Evolutionary conservation across 2,329 filamentous ascomycete genomes (phyloP), one percentile per base, ranked within the genome.

Genomic region (Ampelomyces quisqualis): DNA sequence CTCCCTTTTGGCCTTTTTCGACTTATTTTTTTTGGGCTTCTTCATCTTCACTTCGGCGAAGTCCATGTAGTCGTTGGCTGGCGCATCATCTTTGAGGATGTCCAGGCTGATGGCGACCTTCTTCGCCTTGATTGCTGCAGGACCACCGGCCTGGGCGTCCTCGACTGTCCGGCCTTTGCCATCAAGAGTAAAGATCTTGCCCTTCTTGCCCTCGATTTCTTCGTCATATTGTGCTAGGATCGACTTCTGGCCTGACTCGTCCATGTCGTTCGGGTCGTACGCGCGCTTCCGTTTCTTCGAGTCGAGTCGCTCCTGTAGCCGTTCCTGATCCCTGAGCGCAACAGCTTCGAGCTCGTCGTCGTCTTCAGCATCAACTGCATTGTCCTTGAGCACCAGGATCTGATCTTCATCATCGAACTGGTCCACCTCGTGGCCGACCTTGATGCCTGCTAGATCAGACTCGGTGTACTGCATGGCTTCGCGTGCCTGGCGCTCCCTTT

Each of bases 221-320:
- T 97, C 93, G 57, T 97, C 93, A 62, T 98, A 98, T 56, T 98
- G 91, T 10, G 87, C 81, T 28, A 98, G 72, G 17, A 98, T 82
- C 5, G 79, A 78, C 13, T 77, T 77, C 43, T 84, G 75, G 9
- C 79, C 84, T 19, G 82, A 78, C 30, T 86, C 75, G 31, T 76
- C 84, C 22, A 84, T 74, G 42, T 85, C 82, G 47, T 88, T 85
- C 0, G 91, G 90, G 57, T 98, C 88, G 67, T 98, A 98, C 1
- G 83, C 84, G 0, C 86, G 85, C 62, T 85, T 88, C 68, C 90
- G 89, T 77, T 95, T 96, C 74, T 97, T 95, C 27, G 90, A 71
- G 28, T 93, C 84, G 9, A 96, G 73, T 54, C 81, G 85, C 58
- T 96, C 88, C 30, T 80, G 76, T 15, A 90, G 73, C 62, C 80